Conservation (phyloP, 805 yeast genomes). For the Lachancea fermentati region DNA sequence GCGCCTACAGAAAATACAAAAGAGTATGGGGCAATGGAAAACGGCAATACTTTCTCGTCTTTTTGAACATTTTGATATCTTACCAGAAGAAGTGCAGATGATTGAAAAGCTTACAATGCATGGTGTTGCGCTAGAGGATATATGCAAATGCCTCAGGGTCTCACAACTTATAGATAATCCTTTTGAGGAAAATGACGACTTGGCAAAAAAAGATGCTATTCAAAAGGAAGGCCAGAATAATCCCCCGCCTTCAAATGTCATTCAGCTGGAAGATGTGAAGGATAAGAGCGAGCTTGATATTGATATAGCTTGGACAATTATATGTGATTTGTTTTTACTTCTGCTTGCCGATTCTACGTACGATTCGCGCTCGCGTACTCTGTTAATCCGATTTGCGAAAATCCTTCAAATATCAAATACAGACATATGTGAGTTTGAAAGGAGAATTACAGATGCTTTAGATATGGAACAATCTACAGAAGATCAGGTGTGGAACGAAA, state of each 20-base stretch:
- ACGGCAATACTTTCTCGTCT: slow-evolving; percentile 62
- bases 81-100: slow-evolving; percentile 76
- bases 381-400: slow-evolving; percentile 64
- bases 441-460: slow-evolving; percentile 82
- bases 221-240: slow-evolving; percentile 1
- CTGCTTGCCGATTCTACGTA: slow-evolving; percentile 78
- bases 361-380: slow-evolving; percentile 81
- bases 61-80: slow-evolving; percentile 75
- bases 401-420: slow-evolving; percentile 51
- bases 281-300: slow-evolving; percentile 43
- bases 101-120: slow-evolving; percentile 80
- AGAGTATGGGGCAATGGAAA: slow-evolving; percentile 81
- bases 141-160: slow-evolving; percentile 55
- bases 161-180: slow-evolving; percentile 50
- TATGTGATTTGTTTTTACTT: slow-evolving; percentile 83
- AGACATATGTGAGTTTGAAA: slow-evolving; percentile 83
- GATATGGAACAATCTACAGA: slow-evolving; percentile 83
- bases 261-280: slow-evolving; percentile 32
- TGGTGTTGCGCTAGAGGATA: slow-evolving; percentile 70
- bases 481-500: slow-evolving; percentile 65
- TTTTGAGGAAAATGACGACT: slow-evolving; percentile 20
- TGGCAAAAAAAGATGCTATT: slow-evolving; percentile 5
- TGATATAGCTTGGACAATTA: slow-evolving; percentile 87
- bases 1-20: slow-evolving; percentile 60
- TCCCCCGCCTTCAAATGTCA: slow-evolving; percentile 13